These are phyloP conservation scores for Cicer pinnatifidum DNA, from an alignment of 306 rosid species.

Conservation along the genomic window DNA sequence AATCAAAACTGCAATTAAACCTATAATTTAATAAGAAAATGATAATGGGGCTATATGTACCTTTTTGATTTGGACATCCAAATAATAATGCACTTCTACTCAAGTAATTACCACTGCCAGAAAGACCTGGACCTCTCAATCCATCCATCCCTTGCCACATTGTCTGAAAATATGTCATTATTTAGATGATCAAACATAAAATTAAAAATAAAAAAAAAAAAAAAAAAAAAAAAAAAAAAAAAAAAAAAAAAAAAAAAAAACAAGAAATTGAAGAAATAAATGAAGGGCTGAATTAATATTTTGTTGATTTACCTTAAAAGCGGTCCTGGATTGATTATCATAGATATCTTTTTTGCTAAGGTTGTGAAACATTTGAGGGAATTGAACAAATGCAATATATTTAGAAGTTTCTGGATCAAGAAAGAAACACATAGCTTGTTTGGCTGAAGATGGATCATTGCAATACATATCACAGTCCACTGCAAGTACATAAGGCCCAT, in stretches of 20 bases:
- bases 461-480: conserved; percentile 76
- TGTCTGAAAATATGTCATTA: conserved; percentile 37
- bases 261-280: neutral
- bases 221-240: no score
- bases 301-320: conserved; percentile 47
- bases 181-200: neutral
- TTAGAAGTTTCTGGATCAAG: conserved; percentile 57
- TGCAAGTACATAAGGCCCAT: conserved; percentile 56
- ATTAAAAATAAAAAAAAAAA: neutral
- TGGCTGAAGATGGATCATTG: conserved; percentile 68
- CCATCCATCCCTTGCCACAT: conserved; percentile 67
- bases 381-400: conserved; percentile 52
- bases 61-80: conserved; percentile 51
- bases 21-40: neutral
- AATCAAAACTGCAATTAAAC: no score
- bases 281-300: neutral
- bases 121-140: conserved; percentile 55
- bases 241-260: neutral
- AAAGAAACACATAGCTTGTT: conserved; percentile 75
- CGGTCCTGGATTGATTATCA: conserved; percentile 52
- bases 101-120: conserved; percentile 60
- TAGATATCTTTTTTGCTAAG: conserved; percentile 59
- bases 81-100: conserved; percentile 49
- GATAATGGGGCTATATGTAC: conserved; percentile 5
- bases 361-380: conserved; percentile 64